These are phyloP conservation scores for Bauhinia variegata DNA, from an alignment of 306 rosid genomes.

Conservation along the genomic window DNA sequence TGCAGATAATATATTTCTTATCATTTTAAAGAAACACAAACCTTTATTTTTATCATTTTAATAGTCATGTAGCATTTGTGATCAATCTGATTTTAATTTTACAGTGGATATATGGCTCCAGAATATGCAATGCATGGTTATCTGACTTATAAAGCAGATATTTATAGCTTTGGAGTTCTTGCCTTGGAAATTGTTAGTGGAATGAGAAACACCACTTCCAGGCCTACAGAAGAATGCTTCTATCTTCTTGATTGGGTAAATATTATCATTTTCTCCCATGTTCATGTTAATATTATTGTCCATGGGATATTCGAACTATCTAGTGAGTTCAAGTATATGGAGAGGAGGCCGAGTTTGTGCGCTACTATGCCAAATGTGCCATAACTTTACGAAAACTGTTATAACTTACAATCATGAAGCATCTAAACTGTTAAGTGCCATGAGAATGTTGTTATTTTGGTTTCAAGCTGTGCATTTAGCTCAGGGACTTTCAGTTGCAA, in stretches of 20 bases:
- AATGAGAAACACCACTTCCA: conserved; percentile 46
- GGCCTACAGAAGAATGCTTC: conserved; percentile 43
- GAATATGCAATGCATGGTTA: conserved; percentile 72
- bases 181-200: conserved; percentile 69
- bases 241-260: conserved; percentile 58
- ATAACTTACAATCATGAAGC: neutral
- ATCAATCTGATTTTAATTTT: neutral
- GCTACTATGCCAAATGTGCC: neutral
- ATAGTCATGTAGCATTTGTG: no score
- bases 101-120: conserved; percentile 63
- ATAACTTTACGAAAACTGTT: no score
- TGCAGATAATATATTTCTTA: no score
- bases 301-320: neutral
- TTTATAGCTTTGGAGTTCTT: conserved; percentile 72
- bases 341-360: no score
- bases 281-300: neutral
- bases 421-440: neutral
- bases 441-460: neutral
- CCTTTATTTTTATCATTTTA: no score
- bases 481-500: no score
- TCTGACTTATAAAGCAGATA: conserved; percentile 74
- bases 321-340: no score
- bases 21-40: no score
- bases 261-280: neutral
- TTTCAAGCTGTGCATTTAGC: neutral